These are phyloP conservation scores for Fremontodendron californicum DNA, from an alignment of 345 rosid genomes.

Conservation along the genomic window DNA sequence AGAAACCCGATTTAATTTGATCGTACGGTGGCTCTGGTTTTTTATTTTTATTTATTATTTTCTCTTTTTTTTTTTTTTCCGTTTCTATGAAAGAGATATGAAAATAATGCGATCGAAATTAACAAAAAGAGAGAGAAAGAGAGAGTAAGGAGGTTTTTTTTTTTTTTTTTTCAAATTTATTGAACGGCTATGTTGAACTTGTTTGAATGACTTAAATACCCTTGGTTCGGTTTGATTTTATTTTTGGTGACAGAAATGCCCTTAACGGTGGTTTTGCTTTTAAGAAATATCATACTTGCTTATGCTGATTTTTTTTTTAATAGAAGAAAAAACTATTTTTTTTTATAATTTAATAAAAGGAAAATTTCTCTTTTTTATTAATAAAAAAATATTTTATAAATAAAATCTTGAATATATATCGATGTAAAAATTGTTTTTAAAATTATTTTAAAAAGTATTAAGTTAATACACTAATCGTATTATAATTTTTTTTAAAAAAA, in stretches of 20 bases:
- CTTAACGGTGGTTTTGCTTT: not conserved
- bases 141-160: not conserved
- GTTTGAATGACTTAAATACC: not conserved
- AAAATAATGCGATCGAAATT: slow-evolving; percentile 5
- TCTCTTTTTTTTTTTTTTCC: not conserved
- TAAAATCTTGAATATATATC: too few species aligned
- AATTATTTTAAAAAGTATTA: too few species aligned
- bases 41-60: not conserved
- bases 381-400: too few species aligned
- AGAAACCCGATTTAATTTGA: slow-evolving; percentile 17
- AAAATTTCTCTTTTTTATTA: too few species aligned
- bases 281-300: not conserved
- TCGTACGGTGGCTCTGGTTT: slow-evolving; percentile 4
- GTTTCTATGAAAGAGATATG: not conserved
- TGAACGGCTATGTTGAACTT: slow-evolving; percentile 26
- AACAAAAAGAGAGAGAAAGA: not conserved
- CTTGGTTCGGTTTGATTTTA: not conserved
- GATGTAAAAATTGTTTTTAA: too few species aligned
- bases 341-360: too few species aligned
- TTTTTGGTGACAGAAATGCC: not conserved
- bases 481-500: too few species aligned
- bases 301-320: not conserved
- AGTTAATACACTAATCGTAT: too few species aligned
- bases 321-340: not conserved
- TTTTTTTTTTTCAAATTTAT: slow-evolving; percentile 13